Conservation (phyloP, 768 basidiomycete genomes). For the Antrodiella citrinella region DNA sequence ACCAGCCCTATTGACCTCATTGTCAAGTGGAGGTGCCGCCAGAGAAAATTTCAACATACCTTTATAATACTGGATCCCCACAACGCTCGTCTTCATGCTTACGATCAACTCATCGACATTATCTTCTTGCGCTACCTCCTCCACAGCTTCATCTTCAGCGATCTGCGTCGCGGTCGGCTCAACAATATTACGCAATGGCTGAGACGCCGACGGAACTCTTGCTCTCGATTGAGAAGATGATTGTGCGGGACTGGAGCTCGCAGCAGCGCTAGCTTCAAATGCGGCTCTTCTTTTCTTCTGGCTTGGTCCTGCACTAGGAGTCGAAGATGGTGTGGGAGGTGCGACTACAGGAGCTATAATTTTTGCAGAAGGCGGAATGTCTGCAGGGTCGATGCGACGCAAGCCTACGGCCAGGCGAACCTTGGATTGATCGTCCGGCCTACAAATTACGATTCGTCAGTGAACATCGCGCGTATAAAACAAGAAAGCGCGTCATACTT, state of each 20-base stretch:
- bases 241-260: neutral
- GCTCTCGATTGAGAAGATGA: conserved; percentile 8
- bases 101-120: conserved; percentile 61
- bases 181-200: conserved; percentile 1
- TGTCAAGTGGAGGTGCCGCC: neutral
- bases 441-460: conserved; percentile 17
- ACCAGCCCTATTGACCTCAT: conserved; percentile 51
- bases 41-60: conserved; percentile 29
- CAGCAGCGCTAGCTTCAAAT: conserved; percentile 17
- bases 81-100: conserved; percentile 50
- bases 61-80: conserved; percentile 80
- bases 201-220: conserved; percentile 2
- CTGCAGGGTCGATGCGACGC: conserved; percentile 46
- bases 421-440: conserved; percentile 54
- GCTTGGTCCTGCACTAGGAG: conserved; percentile 22
- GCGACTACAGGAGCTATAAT: conserved; percentile 1
- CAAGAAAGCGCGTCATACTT: conserved; percentile 30
- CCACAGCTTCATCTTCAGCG: conserved; percentile 38
- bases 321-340: conserved; percentile 8
- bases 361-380: conserved; percentile 44
- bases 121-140: conserved; percentile 32
- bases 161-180: conserved; percentile 14
- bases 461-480: neutral
- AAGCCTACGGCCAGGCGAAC: conserved; percentile 49
- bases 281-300: conserved; percentile 40